phyloP scores from a whole-genome alignment of 2,329 filamentous ascomycete genomes.

The Nothophaeocryptopus gaeumannii region DNA sequence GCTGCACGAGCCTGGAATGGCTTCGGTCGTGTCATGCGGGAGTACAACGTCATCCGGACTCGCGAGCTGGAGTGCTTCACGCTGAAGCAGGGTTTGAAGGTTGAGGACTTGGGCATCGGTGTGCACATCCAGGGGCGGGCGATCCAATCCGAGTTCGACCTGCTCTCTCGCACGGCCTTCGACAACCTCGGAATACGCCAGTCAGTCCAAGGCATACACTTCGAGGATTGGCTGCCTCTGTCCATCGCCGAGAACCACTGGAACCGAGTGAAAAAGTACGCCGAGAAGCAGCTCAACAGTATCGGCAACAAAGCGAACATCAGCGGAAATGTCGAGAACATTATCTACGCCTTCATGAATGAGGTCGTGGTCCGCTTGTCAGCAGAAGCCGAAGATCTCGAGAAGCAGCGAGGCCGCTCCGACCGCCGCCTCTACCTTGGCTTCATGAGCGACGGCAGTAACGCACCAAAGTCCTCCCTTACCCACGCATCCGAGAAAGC shows the following conservation, averaged over 20 bases:
- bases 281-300: conserved; percentile 2
- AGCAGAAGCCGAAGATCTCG: conserved; percentile 7
- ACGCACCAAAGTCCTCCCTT: conserved; percentile 16
- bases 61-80: conserved; percentile 28
- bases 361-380: conserved; percentile 23
- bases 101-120: conserved; percentile 22
- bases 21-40: conserved; percentile 17
- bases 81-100: conserved; percentile 23
- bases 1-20: conserved; percentile 23
- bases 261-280: conserved; percentile 11
- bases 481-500: conserved; percentile 24
- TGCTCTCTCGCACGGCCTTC: conserved; percentile 23
- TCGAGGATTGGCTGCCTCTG: conserved; percentile 24
- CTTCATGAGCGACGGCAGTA: neutral
- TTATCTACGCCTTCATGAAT: conserved; percentile 27
- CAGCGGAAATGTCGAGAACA: conserved; percentile 14
- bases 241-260: conserved; percentile 23
- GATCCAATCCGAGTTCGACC: conserved; percentile 26
- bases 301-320: conserved; percentile 7
- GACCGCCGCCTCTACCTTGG: neutral
- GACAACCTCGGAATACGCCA: conserved; percentile 10
- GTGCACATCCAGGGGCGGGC: conserved; percentile 13
- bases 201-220: conserved; percentile 22
- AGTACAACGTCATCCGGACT: conserved; percentile 21
- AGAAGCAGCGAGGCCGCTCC: neutral